Base-by-base conservation (phyloP, 225 moss, liverwort and hornwort species). In the Climacium dendroides region DNA sequence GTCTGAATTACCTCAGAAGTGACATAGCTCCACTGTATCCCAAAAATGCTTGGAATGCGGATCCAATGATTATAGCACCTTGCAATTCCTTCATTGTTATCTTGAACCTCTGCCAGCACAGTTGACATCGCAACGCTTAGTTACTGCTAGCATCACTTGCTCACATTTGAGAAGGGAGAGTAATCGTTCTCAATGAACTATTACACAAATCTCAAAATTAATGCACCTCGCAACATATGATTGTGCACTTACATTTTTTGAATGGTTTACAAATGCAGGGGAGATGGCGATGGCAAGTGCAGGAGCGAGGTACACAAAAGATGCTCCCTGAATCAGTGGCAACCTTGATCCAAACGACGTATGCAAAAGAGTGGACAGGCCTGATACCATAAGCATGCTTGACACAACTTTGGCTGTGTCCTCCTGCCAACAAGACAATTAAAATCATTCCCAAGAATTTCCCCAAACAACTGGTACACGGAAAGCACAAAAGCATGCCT, bases 331-430 rank as follows among this genome's bases (percentile, higher is more conserved):
- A 67, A 98, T 93, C 59, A 98, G 91, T 8, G 98, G 95, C 55
- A 98, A 87, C 67, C 98, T 94, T 15, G 98, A 97, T 39, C 98
- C 98, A 41, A 97, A 96, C 20, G 90, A 93, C 4, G 96, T 92
- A 86, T 98, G 97, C 83, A 98, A 91, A 41, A 98, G 90, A 58
- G 98, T 98, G 43, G 97, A 95, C 52, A 98, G 79, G 7, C 98
- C 98, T 29, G 97, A 94, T 30, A 98, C 97, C 91, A 98, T 83
- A 28, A 98, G 89, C 97, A 95, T 96, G 76, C 96, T 97, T 13
- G 98, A 96, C 37, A 98, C 95, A 39, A 98, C 97, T 89, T 95
- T 98, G 55, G 96, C 95, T 10, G 96, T 95, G 70, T 98, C 97
- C 85, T 97, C 94, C 98, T 97, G 93, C 73, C 35, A 87, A 63